Conservation (phyloP, 192 early-diverging fungal genomes). For the Gamsiella multidivaricata region DNA sequence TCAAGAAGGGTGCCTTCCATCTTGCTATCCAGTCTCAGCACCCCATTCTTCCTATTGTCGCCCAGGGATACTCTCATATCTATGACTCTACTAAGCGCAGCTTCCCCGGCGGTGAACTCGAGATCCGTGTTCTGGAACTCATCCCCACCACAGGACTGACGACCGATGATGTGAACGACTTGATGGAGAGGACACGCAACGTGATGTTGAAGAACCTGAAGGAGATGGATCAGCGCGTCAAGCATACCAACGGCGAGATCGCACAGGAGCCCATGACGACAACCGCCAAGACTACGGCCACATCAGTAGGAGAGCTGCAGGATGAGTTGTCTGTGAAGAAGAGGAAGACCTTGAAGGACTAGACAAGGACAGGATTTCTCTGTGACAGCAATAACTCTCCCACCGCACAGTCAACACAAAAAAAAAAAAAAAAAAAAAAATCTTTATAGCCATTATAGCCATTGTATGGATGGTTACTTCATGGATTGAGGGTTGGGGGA, state of each 20-base stretch:
- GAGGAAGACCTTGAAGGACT: constrained; percentile 48
- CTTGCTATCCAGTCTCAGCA: constrained; percentile 86
- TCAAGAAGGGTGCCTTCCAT: constrained; percentile 98
- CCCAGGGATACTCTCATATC: constrained; percentile 74
- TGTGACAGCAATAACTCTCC: not conserved
- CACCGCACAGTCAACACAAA: not conserved
- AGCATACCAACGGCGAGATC: not conserved
- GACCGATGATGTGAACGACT: constrained; percentile 58
- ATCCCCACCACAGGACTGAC: constrained; percentile 60
- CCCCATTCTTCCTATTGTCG: constrained; percentile 90
- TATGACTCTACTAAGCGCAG: constrained; percentile 64
- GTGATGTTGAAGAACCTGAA: constrained; percentile 61
- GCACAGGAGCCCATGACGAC: not conserved
- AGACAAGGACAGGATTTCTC: not conserved
- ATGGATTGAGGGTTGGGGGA: no score
- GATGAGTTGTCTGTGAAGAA: constrained; percentile 44
- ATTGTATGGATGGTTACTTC: no score
- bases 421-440: not conserved
- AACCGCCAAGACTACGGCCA: constrained; percentile 26
- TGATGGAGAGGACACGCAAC: constrained; percentile 59
- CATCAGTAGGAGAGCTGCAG: constrained; percentile 19
- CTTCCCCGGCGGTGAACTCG: constrained; percentile 64
- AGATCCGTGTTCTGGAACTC: constrained; percentile 67
- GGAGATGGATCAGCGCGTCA: constrained; percentile 53
- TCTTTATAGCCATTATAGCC: not conserved